Evolutionary conservation across 2,329 filamentous ascomycete genomes (phyloP), one percentile per base, ranked within the genome.

Genomic region (Pseudopyricularia cyperi): DNA sequence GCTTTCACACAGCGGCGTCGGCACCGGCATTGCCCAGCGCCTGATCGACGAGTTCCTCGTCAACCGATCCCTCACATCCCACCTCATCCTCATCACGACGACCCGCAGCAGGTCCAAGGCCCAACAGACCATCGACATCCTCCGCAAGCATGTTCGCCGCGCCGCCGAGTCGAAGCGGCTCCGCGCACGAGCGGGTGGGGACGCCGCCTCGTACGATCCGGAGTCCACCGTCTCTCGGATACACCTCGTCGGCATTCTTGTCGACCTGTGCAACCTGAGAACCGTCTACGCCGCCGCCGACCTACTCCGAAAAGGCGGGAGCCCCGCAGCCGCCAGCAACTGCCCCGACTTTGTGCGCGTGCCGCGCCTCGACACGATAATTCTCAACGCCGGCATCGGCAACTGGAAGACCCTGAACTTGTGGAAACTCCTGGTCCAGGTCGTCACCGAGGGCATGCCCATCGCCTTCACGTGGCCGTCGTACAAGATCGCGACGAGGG

Each of bases 321-420:
- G 22, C 12, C 48, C 48, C 66, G 65, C 4, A 56, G 63, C 35
- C 62, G 65, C 48, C 66, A 68, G 55, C 64, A 65, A 34, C 61
- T 73, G 35, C 63, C 61, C 19, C 65, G 71, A 37, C 69, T 79
- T 19, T 19, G 39, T 44, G 22, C 68, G 67, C 19, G 71, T 89
- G 39, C 83, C 87, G 2, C 81, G 83, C 56, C 72, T 98, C 30
- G 89, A 97, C 66, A 77, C 77, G 2, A 73, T 93, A 22, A 74
- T 97, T 35, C 83, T 87, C 64, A 96, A 96, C 66, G 91, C 91
- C 15, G 93, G 90, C 0, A 84, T 91, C 37, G 89, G 89, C 22
- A 89, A 88, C 2, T 95, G 89, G 86, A 78, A 73, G 1, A 87
- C 87, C n/a, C 65, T 95, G 53, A 70, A 88, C 65, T 96, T 82